Evolutionary conservation across 2,329 filamentous ascomycete species (phyloP).

Genomic region (Penicillium sp.): DNA sequence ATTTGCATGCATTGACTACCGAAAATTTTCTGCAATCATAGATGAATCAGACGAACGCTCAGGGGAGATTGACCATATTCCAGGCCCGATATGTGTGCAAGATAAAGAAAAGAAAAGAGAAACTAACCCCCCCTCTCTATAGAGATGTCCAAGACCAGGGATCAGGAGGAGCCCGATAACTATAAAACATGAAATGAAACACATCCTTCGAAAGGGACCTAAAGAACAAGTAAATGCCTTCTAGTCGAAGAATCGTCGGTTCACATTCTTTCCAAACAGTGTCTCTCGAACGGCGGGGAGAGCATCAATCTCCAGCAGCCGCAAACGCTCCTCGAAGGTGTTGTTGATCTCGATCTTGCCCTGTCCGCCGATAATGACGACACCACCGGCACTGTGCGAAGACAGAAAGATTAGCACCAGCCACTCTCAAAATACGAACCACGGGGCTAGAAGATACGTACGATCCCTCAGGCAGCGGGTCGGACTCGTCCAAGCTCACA

Average conservation of each 20-base stretch:
- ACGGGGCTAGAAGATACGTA: conserved; percentile 53
- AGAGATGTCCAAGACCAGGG: conserved; percentile 15
- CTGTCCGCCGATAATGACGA: conserved; percentile 73
- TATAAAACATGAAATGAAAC: conserved; percentile 22
- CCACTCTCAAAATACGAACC: background rate
- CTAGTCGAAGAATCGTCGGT: conserved; percentile 94
- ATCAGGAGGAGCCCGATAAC: conserved; percentile 17
- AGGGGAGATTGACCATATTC: conserved; percentile 19
- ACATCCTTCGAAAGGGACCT: background rate
- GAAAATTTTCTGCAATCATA: conserved; percentile 11
- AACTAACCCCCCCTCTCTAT: conserved; percentile 18
- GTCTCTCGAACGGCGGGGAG: conserved; percentile 81
- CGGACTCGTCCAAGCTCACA: conserved; percentile 73
- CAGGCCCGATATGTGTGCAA: conserved; percentile 16
- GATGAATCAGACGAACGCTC: conserved; percentile 18
- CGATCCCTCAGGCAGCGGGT: conserved; percentile 78
- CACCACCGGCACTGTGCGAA: conserved; percentile 71
- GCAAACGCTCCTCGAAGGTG: conserved; percentile 89
- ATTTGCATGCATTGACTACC: conserved; percentile 10
- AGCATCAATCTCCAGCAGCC: conserved; percentile 78
- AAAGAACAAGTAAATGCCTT: conserved; percentile 2
- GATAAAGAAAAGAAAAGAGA: conserved; percentile 8
- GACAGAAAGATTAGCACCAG: background rate
- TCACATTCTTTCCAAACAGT: conserved; percentile 90
- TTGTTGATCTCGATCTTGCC: conserved; percentile 99